Conservation (phyloP, 352 stramenopile genomes). For the Globisporangium paroecandrum region DNA sequence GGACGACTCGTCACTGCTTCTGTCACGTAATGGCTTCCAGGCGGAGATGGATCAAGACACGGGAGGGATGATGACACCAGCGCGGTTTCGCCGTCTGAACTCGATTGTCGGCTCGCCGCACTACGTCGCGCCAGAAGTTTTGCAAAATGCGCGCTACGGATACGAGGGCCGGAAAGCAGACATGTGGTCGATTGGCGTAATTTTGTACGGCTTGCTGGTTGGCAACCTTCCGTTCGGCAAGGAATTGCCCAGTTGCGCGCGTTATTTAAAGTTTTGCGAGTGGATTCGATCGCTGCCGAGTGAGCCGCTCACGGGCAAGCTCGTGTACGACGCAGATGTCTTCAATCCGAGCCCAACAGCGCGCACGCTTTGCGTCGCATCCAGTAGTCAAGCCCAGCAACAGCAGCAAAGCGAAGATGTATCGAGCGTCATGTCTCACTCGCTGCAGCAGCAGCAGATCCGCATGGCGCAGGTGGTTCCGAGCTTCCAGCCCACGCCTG, state of each 20-base stretch:
- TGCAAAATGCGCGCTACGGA: slow-evolving; percentile 85
- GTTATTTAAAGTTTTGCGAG: slow-evolving; percentile 94
- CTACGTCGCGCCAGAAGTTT: slow-evolving; percentile 96
- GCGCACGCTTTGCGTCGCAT: not conserved
- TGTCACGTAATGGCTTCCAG: slow-evolving; percentile 9
- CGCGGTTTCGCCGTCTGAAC: slow-evolving; percentile 86
- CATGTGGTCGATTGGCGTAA: slow-evolving; percentile 93
- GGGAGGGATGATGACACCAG: slow-evolving; percentile 14
- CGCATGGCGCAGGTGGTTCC: slow-evolving; percentile 13
- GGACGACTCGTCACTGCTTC: slow-evolving; percentile 24
- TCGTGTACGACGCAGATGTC: slow-evolving; percentile 49
- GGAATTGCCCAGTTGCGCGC: slow-evolving; percentile 89
- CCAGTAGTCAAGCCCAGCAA: not conserved
- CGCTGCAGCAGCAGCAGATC: slow-evolving; percentile 13
- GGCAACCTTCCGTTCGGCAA: slow-evolving; percentile 95
- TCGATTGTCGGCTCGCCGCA: slow-evolving; percentile 96
- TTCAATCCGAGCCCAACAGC: slow-evolving; percentile 30
- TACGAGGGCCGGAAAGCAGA: slow-evolving; percentile 92
- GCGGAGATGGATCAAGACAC: slow-evolving; percentile 31
- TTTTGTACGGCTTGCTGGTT: slow-evolving; percentile 90
- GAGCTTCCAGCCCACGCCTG: slow-evolving; percentile 13
- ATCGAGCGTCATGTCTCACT: slow-evolving; percentile 1
- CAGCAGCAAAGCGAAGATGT: not conserved
- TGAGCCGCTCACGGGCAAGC: slow-evolving; percentile 62
- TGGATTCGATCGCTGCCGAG: slow-evolving; percentile 78